Conservation (phyloP, 2,329 filamentous ascomycete species). For the Monosporascus sp. region DNA sequence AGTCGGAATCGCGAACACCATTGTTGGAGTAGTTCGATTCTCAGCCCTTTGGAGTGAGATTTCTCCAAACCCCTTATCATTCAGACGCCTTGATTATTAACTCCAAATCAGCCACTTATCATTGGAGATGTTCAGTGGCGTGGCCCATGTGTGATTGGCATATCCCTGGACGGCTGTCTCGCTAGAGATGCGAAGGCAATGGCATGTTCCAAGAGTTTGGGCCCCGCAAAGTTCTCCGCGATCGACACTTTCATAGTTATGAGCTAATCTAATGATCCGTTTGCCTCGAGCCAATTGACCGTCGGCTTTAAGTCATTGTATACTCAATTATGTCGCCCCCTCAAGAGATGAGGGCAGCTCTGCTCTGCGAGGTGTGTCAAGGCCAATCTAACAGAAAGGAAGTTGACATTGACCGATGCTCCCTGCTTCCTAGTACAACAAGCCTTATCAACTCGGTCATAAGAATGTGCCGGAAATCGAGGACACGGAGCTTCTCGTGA, state of each 20-base stretch:
- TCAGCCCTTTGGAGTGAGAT: not conserved
- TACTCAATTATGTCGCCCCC: not conserved
- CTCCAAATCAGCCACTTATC: not conserved
- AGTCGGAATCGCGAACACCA: not conserved
- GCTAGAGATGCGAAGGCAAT: no score
- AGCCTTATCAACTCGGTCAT: conserved; percentile 20
- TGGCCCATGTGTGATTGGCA: not conserved
- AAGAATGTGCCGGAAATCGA: conserved; percentile 16
- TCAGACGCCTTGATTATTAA: not conserved
- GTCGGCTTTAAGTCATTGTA: not conserved
- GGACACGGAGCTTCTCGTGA: conserved; percentile 25
- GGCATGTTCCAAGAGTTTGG: not conserved
- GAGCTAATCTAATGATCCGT: not conserved
- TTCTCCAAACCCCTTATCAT: not conserved
- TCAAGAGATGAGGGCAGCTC: conserved; percentile 1
- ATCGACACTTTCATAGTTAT: not conserved
- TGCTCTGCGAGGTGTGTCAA: conserved; percentile 1
- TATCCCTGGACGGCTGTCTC: no score
- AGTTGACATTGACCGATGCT: not conserved
- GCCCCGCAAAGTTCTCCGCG: not conserved
- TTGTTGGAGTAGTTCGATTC: not conserved
- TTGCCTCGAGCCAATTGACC: not conserved
- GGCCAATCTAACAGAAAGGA: not conserved
- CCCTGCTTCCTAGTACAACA: conserved; percentile 18
- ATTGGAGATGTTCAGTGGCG: not conserved